These are phyloP conservation scores for Westerdykella sp. DNA, from an alignment of 2,329 filamentous ascomycete species.

Conservation along the genomic window DNA sequence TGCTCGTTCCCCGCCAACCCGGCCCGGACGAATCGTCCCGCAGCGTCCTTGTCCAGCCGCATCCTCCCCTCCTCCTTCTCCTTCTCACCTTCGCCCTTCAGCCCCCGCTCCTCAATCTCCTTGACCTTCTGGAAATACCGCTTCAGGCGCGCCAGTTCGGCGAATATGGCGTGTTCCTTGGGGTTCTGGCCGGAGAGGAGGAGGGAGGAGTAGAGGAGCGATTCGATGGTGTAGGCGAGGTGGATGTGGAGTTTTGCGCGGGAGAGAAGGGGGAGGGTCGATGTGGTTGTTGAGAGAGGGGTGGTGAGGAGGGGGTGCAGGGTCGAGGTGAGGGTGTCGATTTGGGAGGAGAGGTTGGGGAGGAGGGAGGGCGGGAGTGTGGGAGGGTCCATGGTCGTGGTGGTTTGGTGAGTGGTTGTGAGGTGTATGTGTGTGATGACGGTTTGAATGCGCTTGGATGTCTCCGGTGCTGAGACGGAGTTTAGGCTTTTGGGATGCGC, in stretches of 20 bases:
- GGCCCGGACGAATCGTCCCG: slow-evolving; percentile 73
- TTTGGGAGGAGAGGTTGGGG: slow-evolving; percentile 66
- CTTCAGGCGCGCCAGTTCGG: slow-evolving; percentile 77
- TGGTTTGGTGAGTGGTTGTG: background rate
- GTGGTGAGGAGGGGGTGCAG: slow-evolving; percentile 67
- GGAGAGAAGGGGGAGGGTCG: slow-evolving; percentile 83
- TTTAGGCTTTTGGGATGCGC: no score
- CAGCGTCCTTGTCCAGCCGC: slow-evolving; percentile 66
- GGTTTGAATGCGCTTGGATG: no score
- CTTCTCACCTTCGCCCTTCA: slow-evolving; percentile 41
- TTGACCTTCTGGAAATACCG: slow-evolving; percentile 94
- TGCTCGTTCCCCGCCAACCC: slow-evolving; percentile 56
- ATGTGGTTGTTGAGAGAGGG: slow-evolving; percentile 60
- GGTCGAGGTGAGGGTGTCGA: slow-evolving; percentile 70
- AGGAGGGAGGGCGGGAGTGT: slow-evolving; percentile 60
- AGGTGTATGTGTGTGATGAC: background rate
- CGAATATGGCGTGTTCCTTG: slow-evolving; percentile 78
- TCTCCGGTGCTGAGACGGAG: no score
- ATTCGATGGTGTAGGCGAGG: slow-evolving; percentile 82
- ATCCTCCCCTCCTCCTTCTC: slow-evolving; percentile 59
- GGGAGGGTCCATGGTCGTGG: slow-evolving; percentile 45
- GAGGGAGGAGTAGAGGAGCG: slow-evolving; percentile 77
- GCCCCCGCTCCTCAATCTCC: slow-evolving; percentile 49
- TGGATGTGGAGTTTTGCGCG: slow-evolving; percentile 92
- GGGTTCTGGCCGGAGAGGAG: slow-evolving; percentile 71